These are phyloP conservation scores for Aspergillus intermedius DNA, from an alignment of 2,329 filamentous ascomycete species.

Conservation along the genomic window DNA sequence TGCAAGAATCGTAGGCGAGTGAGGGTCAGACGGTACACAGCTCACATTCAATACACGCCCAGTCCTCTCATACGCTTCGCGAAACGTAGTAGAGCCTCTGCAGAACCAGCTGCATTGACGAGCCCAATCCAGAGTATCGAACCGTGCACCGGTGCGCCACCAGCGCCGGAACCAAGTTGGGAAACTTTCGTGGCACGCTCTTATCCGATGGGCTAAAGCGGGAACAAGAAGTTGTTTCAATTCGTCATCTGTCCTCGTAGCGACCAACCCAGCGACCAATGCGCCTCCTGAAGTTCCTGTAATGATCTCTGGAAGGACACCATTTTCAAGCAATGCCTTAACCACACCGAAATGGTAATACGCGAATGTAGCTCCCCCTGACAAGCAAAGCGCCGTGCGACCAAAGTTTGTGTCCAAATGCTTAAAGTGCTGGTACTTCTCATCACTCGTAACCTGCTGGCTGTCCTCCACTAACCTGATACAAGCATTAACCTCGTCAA, in stretches of 20 bases:
- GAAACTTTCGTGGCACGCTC: slow-evolving; percentile 72
- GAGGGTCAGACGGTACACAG: slow-evolving; percentile 91
- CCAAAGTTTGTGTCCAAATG: slow-evolving; percentile 86
- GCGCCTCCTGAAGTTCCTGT: slow-evolving; percentile 94
- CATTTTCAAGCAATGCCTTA: slow-evolving; percentile 79
- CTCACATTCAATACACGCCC: slow-evolving; percentile 92
- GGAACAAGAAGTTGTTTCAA: slow-evolving; percentile 78
- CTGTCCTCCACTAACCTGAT: slow-evolving; percentile 64
- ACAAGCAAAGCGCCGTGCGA: slow-evolving; percentile 84
- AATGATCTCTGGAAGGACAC: slow-evolving; percentile 84
- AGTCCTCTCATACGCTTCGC: slow-evolving; percentile 87
- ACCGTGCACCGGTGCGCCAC: slow-evolving; percentile 88
- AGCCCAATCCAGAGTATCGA: slow-evolving; percentile 92
- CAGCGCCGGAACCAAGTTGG: slow-evolving; percentile 72
- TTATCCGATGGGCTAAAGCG: slow-evolving; percentile 76
- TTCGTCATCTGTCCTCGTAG: slow-evolving; percentile 87
- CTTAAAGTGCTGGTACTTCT: slow-evolving; percentile 78
- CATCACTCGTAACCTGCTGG: slow-evolving; percentile 59
- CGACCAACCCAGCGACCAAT: slow-evolving; percentile 76
- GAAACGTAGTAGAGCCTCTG: slow-evolving; percentile 84
- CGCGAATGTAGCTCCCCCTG: slow-evolving; percentile 87
- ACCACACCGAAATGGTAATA: slow-evolving; percentile 96
- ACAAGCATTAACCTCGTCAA: slow-evolving; percentile 60
- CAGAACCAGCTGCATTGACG: slow-evolving; percentile 81
- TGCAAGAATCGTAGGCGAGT: slow-evolving; percentile 83